Conservation (phyloP, 2,329 filamentous ascomycete genomes). For the Fusarium irregulare region DNA sequence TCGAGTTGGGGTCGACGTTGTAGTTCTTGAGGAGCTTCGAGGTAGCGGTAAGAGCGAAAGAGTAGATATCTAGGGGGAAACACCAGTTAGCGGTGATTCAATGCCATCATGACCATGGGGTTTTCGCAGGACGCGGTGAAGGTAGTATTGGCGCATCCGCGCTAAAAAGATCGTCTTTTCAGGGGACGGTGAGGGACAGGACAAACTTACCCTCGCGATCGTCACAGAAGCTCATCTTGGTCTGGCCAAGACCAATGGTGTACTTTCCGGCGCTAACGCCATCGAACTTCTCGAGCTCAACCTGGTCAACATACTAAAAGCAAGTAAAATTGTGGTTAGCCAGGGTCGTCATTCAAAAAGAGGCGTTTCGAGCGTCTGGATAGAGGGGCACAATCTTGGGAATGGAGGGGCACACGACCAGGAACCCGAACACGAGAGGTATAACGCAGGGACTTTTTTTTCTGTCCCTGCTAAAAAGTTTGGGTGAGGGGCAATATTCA, state of each 20-base stretch:
- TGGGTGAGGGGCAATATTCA: conserved; percentile 38
- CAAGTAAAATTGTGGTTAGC: conserved; percentile 43
- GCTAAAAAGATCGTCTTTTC: conserved; percentile 12
- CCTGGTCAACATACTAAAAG: conserved; percentile 82
- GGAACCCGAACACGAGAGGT: conserved; percentile 28
- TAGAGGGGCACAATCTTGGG: conserved; percentile 40
- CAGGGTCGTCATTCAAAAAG: conserved; percentile 35
- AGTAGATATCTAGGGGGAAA: conserved; percentile 80
- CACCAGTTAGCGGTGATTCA: conserved; percentile 29
- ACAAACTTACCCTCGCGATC: conserved; percentile 77
- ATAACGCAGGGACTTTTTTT: conserved; percentile 40
- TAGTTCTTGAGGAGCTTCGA: conserved; percentile 85
- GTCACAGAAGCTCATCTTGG: conserved; percentile 92
- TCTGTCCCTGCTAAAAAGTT: conserved; percentile 28
- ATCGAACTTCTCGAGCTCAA: conserved; percentile 87
- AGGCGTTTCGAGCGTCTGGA: conserved; percentile 26
- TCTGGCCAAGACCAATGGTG: conserved; percentile 91
- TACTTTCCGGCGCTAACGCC: conserved; percentile 85
- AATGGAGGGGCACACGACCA: conserved; percentile 46
- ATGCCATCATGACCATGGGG: conserved; percentile 12
- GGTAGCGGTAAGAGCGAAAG: conserved; percentile 80
- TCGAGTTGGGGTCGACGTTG: conserved; percentile 80
- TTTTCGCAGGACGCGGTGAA: conserved; percentile 4
- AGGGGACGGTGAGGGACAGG: conserved; percentile 26
- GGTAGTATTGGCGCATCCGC: conserved; percentile 9